Conservation (phyloP, 192 early-diverging fungal genomes). For the Allomyces macrogynus region DNA sequence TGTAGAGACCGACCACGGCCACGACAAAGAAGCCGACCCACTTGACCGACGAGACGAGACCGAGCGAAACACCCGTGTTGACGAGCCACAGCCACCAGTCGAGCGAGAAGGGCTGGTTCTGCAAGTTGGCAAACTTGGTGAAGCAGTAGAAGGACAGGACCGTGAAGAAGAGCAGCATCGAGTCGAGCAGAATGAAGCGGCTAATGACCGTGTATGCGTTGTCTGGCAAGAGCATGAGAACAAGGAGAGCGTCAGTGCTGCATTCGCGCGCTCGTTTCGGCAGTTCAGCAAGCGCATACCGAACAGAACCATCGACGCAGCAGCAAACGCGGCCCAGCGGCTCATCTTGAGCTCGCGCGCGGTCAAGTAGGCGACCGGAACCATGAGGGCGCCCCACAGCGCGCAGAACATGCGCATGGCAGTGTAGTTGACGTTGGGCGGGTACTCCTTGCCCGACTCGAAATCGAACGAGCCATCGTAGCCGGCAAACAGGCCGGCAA, state of each 20-base stretch:
- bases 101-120: constrained; percentile 49
- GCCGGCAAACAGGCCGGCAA: constrained; percentile 60
- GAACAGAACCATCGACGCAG: constrained; percentile 59
- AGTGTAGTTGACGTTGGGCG: constrained; percentile 55
- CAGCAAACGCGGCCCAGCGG: constrained; percentile 38
- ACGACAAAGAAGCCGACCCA: constrained; percentile 92
- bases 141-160: constrained; percentile 39
- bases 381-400: constrained; percentile 66
- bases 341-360: constrained; percentile 51
- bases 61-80: constrained; percentile 69
- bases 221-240: constrained; percentile 17
- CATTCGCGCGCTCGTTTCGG: too few relatives aligned
- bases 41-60: constrained; percentile 71
- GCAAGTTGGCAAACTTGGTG: constrained; percentile 52
- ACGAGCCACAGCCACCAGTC: constrained; percentile 81
- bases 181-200: constrained; percentile 85
- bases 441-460: constrained; percentile 56
- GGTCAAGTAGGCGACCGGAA: constrained; percentile 79
- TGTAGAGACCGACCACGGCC: constrained; percentile 76
- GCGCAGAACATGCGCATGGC: constrained; percentile 82
- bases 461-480: constrained; percentile 78
- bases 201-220: constrained; percentile 54
- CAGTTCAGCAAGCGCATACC: constrained; percentile 19
- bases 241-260: too few relatives aligned
- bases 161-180: constrained; percentile 86